phyloP scores from a whole-genome alignment of 2,329 filamentous ascomycete species.

The Exophiala sp. region DNA sequence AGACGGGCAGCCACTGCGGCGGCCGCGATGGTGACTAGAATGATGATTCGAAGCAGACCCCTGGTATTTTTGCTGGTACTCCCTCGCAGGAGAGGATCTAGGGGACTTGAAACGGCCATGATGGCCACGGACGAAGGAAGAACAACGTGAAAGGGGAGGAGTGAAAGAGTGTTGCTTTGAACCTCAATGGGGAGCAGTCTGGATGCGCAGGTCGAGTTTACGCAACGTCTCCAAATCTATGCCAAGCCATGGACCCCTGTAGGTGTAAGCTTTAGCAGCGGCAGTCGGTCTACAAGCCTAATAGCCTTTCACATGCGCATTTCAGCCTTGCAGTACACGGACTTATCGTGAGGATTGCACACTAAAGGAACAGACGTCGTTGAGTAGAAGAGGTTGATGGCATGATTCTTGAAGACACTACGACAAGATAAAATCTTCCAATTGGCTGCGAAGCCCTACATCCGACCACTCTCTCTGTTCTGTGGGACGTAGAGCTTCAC shows the following conservation, averaged over 20 bases:
- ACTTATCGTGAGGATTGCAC: neutral
- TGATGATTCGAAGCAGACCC: conserved; percentile 81
- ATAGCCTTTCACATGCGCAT: neutral
- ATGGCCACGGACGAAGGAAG: conserved; percentile 33
- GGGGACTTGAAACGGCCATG: conserved; percentile 41
- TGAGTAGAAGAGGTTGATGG: no score
- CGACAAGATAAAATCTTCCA: no score
- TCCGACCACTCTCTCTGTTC: no score
- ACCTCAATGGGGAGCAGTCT: neutral
- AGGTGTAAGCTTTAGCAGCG: neutral
- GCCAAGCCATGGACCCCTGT: conserved; percentile 5
- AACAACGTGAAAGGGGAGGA: conserved; percentile 15
- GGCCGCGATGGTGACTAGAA: conserved; percentile 84
- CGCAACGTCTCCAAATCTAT: conserved; percentile 17
- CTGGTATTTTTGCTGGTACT: conserved; percentile 77
- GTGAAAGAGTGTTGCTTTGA: neutral
- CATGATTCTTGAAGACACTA: no score
- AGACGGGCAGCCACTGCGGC: conserved; percentile 89
- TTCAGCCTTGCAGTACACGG: neutral
- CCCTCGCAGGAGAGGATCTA: conserved; percentile 67
- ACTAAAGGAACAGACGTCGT: no score
- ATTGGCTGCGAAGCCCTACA: no score
- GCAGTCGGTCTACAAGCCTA: no score
- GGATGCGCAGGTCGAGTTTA: conserved; percentile 6
- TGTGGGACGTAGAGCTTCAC: no score